phyloP scores from a whole-genome alignment of 2,329 filamentous ascomycete species.

The Epicoccum nigrum region DNA sequence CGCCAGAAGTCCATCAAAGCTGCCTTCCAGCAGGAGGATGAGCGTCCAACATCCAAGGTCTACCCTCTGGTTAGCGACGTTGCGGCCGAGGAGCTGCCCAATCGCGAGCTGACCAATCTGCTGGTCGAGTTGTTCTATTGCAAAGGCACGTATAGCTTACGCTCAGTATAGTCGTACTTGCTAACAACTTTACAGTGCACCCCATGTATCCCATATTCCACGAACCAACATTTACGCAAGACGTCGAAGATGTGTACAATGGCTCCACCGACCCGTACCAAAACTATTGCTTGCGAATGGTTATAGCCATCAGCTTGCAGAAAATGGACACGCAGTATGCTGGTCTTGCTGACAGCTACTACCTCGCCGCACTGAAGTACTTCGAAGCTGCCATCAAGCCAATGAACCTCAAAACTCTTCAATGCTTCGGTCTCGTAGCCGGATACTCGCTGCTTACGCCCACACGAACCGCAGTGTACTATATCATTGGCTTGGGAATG shows the following conservation, averaged over 20 bases:
- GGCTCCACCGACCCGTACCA: conserved; percentile 79
- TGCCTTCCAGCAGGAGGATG: conserved; percentile 69
- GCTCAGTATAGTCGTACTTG: not conserved
- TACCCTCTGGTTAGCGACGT: conserved; percentile 90
- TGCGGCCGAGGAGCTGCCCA: conserved; percentile 77
- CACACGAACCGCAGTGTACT: conserved; percentile 90
- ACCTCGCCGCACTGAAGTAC: conserved; percentile 83
- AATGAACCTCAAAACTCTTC: conserved; percentile 89
- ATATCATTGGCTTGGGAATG: conserved; percentile 85
- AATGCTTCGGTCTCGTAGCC: conserved; percentile 85
- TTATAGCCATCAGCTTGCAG: conserved; percentile 92
- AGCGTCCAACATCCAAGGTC: conserved; percentile 74
- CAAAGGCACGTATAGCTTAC: conserved; percentile 65
- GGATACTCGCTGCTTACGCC: conserved; percentile 93
- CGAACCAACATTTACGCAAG: conserved; percentile 75
- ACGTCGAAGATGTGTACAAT: conserved; percentile 80
- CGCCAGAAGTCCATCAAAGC: conserved; percentile 70
- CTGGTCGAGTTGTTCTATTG: conserved; percentile 85
- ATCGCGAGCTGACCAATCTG: conserved; percentile 73
- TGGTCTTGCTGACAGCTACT: conserved; percentile 94
- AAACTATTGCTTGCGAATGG: conserved; percentile 88
- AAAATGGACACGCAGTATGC: conserved; percentile 88
- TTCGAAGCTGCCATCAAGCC: conserved; percentile 82
- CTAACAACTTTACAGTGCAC: conserved; percentile 66
- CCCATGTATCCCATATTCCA: conserved; percentile 87